These are phyloP conservation scores for Tricholoma flavovirens DNA, from an alignment of 768 basidiomycete species.

Conservation along the genomic window DNA sequence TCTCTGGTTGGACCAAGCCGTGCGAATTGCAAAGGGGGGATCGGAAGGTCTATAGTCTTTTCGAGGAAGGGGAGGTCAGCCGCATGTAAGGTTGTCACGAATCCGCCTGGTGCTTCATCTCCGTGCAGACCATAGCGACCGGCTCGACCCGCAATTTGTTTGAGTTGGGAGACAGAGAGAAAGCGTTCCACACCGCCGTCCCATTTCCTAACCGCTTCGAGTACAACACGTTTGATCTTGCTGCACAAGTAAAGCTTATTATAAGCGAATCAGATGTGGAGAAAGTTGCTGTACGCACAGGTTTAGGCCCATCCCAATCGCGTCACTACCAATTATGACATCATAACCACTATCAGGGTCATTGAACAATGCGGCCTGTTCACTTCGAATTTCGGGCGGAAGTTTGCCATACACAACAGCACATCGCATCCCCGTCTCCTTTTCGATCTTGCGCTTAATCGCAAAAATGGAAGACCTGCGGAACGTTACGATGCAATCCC, in stretches of 20 bases:
- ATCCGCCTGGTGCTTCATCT: slow-evolving; percentile 46
- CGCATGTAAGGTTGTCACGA: slow-evolving; percentile 64
- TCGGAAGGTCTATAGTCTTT: slow-evolving; percentile 46
- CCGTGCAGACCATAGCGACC: slow-evolving; percentile 76
- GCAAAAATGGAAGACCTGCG: slow-evolving; percentile 69
- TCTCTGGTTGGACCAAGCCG: slow-evolving; percentile 29
- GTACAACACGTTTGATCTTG: slow-evolving; percentile 63
- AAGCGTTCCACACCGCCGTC: slow-evolving; percentile 39
- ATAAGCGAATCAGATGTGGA: not conserved
- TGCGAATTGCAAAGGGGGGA: slow-evolving; percentile 48
- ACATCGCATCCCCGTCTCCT: slow-evolving; percentile 66
- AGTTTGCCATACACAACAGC: slow-evolving; percentile 91
- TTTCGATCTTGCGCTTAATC: slow-evolving; percentile 69
- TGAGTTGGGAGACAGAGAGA: slow-evolving; percentile 72
- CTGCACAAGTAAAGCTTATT: slow-evolving; percentile 33
- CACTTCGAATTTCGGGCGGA: slow-evolving; percentile 86
- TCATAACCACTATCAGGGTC: slow-evolving; percentile 77
- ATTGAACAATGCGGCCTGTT: slow-evolving; percentile 92
- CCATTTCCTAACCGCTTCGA: slow-evolving; percentile 53
- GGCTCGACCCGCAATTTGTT: slow-evolving; percentile 93
- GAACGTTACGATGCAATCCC: slow-evolving; percentile 92
- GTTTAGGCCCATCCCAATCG: slow-evolving; percentile 96
- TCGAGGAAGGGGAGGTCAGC: slow-evolving; percentile 58
- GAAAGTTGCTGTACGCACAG: slow-evolving; percentile 51
- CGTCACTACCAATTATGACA: slow-evolving; percentile 90